Evolutionary conservation across 2,329 filamentous ascomycete species (phyloP).

Genomic region (Monosporascus sp.): DNA sequence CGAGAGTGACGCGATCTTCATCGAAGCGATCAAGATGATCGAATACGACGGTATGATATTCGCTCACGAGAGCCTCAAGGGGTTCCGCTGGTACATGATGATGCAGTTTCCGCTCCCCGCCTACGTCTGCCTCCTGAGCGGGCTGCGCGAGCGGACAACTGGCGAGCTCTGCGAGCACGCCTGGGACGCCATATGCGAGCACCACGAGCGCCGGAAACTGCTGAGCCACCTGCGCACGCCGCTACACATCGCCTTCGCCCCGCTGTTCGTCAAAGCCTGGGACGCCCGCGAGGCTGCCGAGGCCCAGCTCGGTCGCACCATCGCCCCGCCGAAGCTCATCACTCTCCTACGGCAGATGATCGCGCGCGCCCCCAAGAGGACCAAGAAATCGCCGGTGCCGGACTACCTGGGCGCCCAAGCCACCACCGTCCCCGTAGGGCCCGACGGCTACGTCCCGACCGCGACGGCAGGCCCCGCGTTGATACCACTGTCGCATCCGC

Average conservation of each 20-base stretch:
- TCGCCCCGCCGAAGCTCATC: constrained; percentile 42
- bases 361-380: constrained; percentile 26
- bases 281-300: constrained; percentile 47
- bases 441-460: constrained; percentile 11
- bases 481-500: constrained; percentile 9
- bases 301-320: constrained; percentile 35
- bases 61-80: constrained; percentile 41
- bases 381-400: constrained; percentile 22
- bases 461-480: background rate
- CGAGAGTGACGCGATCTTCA: constrained; percentile 48
- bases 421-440: constrained; percentile 19
- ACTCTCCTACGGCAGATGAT: constrained; percentile 39
- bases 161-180: constrained; percentile 54
- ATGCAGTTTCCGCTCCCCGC: constrained; percentile 57
- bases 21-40: constrained; percentile 51
- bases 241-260: constrained; percentile 52
- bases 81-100: constrained; percentile 54
- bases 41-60: constrained; percentile 55
- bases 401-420: constrained; percentile 13
- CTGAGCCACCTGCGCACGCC: constrained; percentile 46
- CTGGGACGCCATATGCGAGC: constrained; percentile 51
- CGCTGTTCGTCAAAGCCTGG: constrained; percentile 58
- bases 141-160: constrained; percentile 45
- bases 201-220: constrained; percentile 47
- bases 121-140: constrained; percentile 54